Evolutionary conservation across 352 stramenopile species (phyloP), one percentile per base, ranked within the genome.

Genomic region (Stephanocyclus meneghinianus): DNA sequence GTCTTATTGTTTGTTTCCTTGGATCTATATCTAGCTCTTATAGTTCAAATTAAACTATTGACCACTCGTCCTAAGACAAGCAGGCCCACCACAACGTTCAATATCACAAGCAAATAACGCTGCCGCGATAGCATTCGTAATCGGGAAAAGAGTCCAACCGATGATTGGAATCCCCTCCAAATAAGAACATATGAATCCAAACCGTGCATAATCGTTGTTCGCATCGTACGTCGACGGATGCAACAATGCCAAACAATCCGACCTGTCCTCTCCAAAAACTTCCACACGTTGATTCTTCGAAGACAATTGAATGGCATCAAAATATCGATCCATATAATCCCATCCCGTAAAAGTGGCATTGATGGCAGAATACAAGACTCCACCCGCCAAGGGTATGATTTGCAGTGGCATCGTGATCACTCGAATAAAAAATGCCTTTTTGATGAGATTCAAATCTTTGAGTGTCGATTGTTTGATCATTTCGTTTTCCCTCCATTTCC

Each of bases 291-390:
- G 71, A 26, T 70, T 30, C 35, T 26, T 64, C 0, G 65, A 62
- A 40, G 71, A 21, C n/a, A 80, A 63, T 45, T 62, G 47, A 51
- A 83, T 79, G 0, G 75, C 68, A 66, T 83, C 63, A 42, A 84
- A 80, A 63, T 81, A 84, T 42, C 72, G 29, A 73, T 80, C 76
- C 76, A 84, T 83, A n/a, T 80, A 76, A 56, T 84, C 76, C 76
- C 76, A 84, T 51, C 76, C 76, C 11, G 60, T 80, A 55, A 80
- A 83, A 2, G 76, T 83, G 1, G 76, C 76, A 76, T 83, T 83
- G 3, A 83, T 83, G 13, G 76, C 76, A 16, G 71, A 76, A 45
- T 83, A 80, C 16, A 84, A 29, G 2, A 57, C 63, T 2, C 44
- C 65, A 0, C 76, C 76, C 9, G 68, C 47, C 1, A 84, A 37